A percentile compares a stretch with the other conserved stretches of the same genome.
These are phyloP conservation scores for Borealophlyctis nickersoniae DNA, from an alignment of 192 early-diverging fungal genomes.

Conservation along the genomic window DNA sequence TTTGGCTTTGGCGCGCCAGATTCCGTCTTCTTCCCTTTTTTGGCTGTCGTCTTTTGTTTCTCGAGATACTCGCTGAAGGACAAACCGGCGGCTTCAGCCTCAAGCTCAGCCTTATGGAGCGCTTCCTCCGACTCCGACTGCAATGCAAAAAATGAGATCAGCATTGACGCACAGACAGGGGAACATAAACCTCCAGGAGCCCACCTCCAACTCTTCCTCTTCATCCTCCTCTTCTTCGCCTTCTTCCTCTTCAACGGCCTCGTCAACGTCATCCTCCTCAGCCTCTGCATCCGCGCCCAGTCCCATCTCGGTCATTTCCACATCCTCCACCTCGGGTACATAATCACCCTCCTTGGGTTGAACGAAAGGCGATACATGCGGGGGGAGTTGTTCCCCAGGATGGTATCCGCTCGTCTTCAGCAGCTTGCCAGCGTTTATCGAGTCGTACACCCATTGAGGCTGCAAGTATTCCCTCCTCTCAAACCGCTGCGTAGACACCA, in stretches of 20 bases:
- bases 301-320: slow-evolving; percentile 64
- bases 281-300: slow-evolving; percentile 56
- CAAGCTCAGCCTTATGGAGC: slow-evolving; percentile 59
- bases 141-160: too few relatives aligned
- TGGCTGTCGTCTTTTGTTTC: slow-evolving; percentile 6
- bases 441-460: slow-evolving; percentile 98
- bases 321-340: slow-evolving; percentile 67
- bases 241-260: slow-evolving; percentile 47
- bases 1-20: slow-evolving; percentile 25
- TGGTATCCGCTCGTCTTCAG: slow-evolving; percentile 64
- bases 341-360: slow-evolving; percentile 83
- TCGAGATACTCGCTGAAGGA: slow-evolving; percentile 63
- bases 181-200: too few relatives aligned
- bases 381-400: slow-evolving; percentile 77
- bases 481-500: slow-evolving; percentile 1
- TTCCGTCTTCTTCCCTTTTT: slow-evolving; percentile 19
- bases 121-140: slow-evolving; percentile 41
- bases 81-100: slow-evolving; percentile 67
- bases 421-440: slow-evolving; percentile 79
- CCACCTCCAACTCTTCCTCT: slow-evolving; percentile 12
- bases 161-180: too few relatives aligned
- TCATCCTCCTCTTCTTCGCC: slow-evolving; percentile 55
- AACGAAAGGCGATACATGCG: slow-evolving; percentile 94
- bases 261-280: slow-evolving; percentile 54
- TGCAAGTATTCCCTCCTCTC: slow-evolving; percentile 75